phyloP scores from a whole-genome alignment of 176 grass and related monocot genomes.

The Zoysia japonica region DNA sequence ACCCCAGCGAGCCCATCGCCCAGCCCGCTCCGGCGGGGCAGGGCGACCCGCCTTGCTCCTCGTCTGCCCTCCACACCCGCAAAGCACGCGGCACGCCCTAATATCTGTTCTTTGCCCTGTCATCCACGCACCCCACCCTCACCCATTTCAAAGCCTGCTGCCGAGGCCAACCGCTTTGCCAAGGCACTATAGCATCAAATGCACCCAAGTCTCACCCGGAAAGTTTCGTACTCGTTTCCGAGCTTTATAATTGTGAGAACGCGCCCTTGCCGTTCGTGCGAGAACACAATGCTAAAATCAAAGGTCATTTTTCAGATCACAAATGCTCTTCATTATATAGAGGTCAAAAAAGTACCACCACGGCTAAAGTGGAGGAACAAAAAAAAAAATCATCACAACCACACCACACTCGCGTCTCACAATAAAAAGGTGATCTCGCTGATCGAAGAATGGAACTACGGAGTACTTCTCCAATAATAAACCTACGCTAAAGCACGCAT shows the following conservation, averaged over 20 bases:
- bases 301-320: constrained; percentile 14
- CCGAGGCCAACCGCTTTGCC: background rate
- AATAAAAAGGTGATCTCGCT: constrained; percentile 22
- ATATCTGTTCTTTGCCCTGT: background rate
- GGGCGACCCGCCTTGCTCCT: constrained; percentile 26
- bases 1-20: too few species aligned
- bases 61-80: background rate
- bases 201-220: background rate
- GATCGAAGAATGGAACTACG: constrained; percentile 32
- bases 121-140: background rate
- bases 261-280: background rate
- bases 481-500: constrained; percentile 16
- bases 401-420: constrained; percentile 7
- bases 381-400: constrained; percentile 33
- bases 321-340: constrained; percentile 14
- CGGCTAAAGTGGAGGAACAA: constrained; percentile 1
- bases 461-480: constrained; percentile 7
- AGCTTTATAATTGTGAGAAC: background rate
- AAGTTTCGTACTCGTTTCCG: background rate
- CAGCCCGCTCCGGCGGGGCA: constrained; percentile 2
- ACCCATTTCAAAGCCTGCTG: background rate
- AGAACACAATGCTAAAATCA: background rate
- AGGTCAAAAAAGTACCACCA: constrained; percentile 8
- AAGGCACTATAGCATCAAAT: background rate
- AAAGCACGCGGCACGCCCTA: background rate